phyloP scores from a whole-genome alignment of 495 filamentous ascomycete genomes.

The Lophiotrema nucula region DNA sequence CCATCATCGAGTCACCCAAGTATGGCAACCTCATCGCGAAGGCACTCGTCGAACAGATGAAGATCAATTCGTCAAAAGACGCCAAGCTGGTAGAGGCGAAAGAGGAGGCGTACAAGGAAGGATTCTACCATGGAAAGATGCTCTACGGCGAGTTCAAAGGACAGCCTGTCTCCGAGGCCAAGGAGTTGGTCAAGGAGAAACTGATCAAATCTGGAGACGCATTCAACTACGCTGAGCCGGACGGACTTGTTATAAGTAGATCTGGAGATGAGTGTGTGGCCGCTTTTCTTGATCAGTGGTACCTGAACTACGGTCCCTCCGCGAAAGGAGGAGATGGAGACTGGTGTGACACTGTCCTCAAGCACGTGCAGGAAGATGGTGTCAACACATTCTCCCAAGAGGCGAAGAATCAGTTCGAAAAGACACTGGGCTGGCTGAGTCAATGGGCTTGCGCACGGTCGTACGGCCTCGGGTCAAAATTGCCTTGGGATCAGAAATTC shows the following conservation, averaged over 20 bases:
- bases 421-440: constrained; percentile 83
- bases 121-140: constrained; percentile 96
- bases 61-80: constrained; percentile 96
- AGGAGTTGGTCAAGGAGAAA: constrained; percentile 78
- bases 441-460: constrained; percentile 93
- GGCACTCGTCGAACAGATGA: constrained; percentile 83
- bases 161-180: constrained; percentile 77
- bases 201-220: constrained; percentile 78
- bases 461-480: constrained; percentile 88
- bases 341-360: constrained; percentile 73
- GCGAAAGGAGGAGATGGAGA: constrained; percentile 63
- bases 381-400: constrained; percentile 78
- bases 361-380: constrained; percentile 68
- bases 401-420: constrained; percentile 78
- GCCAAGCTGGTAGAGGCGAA: constrained; percentile 87
- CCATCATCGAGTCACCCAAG: constrained; percentile 86
- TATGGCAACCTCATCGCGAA: constrained; percentile 84
- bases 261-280: constrained; percentile 89
- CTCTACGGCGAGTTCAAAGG: constrained; percentile 85
- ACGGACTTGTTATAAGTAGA: constrained; percentile 79
- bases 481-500: constrained; percentile 87
- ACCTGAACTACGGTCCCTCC: constrained; percentile 76
- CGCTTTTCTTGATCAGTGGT: constrained; percentile 94
- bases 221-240: constrained; percentile 90
- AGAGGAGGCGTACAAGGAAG: constrained; percentile 93